Base-by-base conservation (phyloP, 1,139 yeast species). In the Taphrina communis region DNA sequence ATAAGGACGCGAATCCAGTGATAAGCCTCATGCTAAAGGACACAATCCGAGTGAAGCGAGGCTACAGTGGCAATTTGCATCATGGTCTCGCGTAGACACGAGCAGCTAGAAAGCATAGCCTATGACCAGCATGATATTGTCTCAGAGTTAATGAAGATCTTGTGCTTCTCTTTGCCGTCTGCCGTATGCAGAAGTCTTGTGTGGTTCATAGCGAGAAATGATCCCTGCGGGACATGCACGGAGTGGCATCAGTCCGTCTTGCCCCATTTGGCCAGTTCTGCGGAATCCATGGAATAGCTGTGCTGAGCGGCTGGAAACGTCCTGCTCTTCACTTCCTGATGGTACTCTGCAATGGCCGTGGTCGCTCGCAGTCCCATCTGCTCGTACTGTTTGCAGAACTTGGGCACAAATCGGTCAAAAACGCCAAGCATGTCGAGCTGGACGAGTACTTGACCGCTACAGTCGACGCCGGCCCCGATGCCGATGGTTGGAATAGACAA, bases 371-470 rank as follows among this genome's bases (percentile, higher is more conserved):
- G 79, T 71, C 83, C 82, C 61, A 88, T 80, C 73, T 86, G 78
- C 52, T 83, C 82, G 76, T 90, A 93, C 73, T 82, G 82, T 75
- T 90, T 89, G 44, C 91, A 93, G 78, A 94, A 93, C 76, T 88
- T 89, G 0, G 97, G 92, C 19, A 78, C 75, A 59, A 81, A 84
- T 0, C 80, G 79, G 31, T 87, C 86, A 65, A 85, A 84, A 35
- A 82, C 83, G 0, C 97, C 97, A 55, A 94, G 80, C 80, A 90
- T 76, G 76, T 94, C 99, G 1, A 92, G 85, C 76, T 89, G 87
- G 0, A 94, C 99, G 63, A 94, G 82, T 0, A 94, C 97, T 77
- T 94, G 98, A 0, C 97, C 98, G 46, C 91, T 86, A 17, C 94
- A 88, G 12, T 79, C 79, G 21, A 88, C 86, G 0, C 99, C 98